These are phyloP conservation scores for Ilex asprella DNA, from an alignment of 257 asterid species.

Conservation along the genomic window DNA sequence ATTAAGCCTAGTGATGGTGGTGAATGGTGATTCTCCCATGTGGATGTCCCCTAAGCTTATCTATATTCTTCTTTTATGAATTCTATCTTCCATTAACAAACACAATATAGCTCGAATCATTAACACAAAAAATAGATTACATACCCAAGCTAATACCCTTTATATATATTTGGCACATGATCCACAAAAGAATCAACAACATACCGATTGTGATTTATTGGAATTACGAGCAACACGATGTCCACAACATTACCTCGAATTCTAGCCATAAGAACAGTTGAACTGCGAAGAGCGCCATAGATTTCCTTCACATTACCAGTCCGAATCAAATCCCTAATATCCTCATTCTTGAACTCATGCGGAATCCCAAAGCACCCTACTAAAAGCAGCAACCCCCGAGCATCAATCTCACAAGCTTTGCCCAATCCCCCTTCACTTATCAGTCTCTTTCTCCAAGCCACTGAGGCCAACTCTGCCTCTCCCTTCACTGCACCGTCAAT, in stretches of 20 bases:
- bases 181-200: no score
- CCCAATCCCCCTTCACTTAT: conserved; percentile 61
- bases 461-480: conserved; percentile 54
- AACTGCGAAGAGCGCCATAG: conserved; percentile 38
- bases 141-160: no score
- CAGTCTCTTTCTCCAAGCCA: conserved; percentile 73
- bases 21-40: no score
- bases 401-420: conserved; percentile 53
- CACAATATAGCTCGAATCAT: no score
- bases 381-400: conserved; percentile 70
- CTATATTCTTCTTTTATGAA: no score
- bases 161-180: no score
- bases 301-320: conserved; percentile 59
- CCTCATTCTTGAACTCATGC: conserved; percentile 36
- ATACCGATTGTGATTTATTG: not conserved
- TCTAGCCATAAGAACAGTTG: conserved; percentile 45
- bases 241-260: conserved; percentile 46
- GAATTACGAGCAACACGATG: not conserved
- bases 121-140: no score
- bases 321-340: conserved; percentile 52
- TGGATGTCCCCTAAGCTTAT: no score
- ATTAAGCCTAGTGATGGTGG: no score
- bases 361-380: conserved; percentile 73
- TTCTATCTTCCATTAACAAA: no score
- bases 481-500: conserved; percentile 38